Evolutionary conservation across 2,329 filamentous ascomycete species (phyloP).

Genomic region (Elsinoe perseae): DNA sequence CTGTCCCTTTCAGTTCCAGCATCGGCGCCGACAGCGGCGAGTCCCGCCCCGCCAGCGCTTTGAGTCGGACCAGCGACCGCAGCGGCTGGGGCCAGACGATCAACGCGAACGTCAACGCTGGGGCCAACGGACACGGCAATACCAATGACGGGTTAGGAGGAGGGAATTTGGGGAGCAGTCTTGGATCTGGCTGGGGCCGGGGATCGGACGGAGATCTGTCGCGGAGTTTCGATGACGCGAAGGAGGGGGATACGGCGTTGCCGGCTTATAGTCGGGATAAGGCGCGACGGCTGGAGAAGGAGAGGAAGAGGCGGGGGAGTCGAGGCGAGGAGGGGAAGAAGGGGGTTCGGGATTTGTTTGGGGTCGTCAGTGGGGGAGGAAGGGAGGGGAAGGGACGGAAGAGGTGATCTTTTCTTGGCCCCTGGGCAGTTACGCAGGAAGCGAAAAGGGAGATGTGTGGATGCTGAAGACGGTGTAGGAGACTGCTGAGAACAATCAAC

Average conservation of each 20-base stretch:
- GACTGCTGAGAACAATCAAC: too few relatives aligned
- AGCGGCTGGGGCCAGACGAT: background rate
- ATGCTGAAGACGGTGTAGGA: too few relatives aligned
- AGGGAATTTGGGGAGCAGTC: background rate
- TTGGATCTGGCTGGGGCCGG: background rate
- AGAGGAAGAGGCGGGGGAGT: slow-evolving; percentile 11
- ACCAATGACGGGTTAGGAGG: background rate
- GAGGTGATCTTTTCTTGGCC: background rate
- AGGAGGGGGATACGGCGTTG: slow-evolving; percentile 8
- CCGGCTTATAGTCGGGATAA: slow-evolving; percentile 3
- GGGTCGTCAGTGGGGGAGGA: background rate
- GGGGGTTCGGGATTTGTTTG: background rate
- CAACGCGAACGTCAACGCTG: background rate
- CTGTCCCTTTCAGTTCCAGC: background rate
- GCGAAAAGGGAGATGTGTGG: background rate
- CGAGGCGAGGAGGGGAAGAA: background rate
- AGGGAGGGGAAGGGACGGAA: background rate
- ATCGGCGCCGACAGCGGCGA: background rate
- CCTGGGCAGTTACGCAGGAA: background rate
- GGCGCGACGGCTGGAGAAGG: background rate
- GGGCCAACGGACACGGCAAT: background rate
- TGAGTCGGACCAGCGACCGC: background rate
- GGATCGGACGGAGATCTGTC: background rate
- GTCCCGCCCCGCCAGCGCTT: background rate
- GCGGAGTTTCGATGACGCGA: background rate